Evolutionary conservation across 305 asterid species (phyloP).

Genomic region (Nicotiana rustica): DNA sequence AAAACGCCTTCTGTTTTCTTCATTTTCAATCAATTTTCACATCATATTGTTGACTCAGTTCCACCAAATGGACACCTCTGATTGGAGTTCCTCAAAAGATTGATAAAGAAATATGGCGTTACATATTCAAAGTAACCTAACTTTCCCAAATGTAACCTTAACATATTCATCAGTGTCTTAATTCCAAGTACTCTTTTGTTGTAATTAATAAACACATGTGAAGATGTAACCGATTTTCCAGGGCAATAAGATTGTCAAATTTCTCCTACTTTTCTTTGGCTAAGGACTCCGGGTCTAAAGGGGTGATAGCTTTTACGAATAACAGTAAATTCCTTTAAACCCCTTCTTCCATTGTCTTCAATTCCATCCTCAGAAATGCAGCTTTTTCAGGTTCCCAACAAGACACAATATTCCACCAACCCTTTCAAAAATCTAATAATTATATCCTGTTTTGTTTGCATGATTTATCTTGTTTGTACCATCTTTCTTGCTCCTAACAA

Average conservation of each 20-base stretch:
- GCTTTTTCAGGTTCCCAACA: conserved; percentile 36
- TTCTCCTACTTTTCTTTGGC: conserved; percentile 3
- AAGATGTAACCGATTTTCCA: conserved; percentile 28
- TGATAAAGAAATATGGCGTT: not conserved
- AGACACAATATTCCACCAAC: conserved; percentile 35
- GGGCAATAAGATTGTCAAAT: not conserved
- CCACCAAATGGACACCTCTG: conserved; percentile 21
- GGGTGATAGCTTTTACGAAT: not conserved
- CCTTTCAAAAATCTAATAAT: conserved; percentile 46
- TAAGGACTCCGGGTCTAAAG: conserved; percentile 15
- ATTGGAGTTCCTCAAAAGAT: not conserved
- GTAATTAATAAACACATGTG: not conserved
- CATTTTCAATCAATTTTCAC: not conserved
- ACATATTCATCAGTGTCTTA: not conserved
- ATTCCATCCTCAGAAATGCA: conserved; percentile 46
- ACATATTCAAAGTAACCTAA: conserved; percentile 3
- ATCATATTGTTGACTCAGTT: conserved; percentile 24
- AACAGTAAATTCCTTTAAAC: conserved; percentile 14
- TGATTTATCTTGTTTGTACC: conserved; percentile 47
- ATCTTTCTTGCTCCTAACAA: conserved; percentile 43
- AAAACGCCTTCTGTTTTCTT: not conserved
- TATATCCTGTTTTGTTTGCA: conserved; percentile 44
- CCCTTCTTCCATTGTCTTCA: not conserved
- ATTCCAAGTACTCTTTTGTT: not conserved
- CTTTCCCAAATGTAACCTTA: conserved; percentile 12